Base-by-base conservation (phyloP, 2,329 filamentous ascomycete species). In the Colletotrichum sp. region DNA sequence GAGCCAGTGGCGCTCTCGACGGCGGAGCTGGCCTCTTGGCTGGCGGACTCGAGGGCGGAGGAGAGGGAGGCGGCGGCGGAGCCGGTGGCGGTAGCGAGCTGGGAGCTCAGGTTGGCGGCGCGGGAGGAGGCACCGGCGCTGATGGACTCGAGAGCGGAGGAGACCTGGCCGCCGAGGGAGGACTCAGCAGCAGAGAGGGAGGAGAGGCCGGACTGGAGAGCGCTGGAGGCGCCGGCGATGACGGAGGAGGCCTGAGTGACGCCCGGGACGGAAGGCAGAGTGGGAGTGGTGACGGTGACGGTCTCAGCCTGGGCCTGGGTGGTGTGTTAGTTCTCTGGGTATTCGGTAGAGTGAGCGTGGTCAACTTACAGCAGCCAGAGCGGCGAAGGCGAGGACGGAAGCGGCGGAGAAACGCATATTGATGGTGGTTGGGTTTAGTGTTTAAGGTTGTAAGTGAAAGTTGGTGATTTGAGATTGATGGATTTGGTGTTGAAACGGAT, bases 321-420 rank as follows among this genome's bases (percentile, higher is more conserved):
- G 24, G n/a, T 67, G 9, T 38, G 24, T 76, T 43, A 71, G 69
- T 24, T 8, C 8, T 21, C n/a, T 15, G n/a, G 58, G 6, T 8
- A 13, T 10, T 56, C 12, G 55, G 8, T 4, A 18, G 10, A 8
- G 2, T 38, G 5, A 16, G 9, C 15, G 21, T 32, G 61, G 32
- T 30, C 30, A 55, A 78, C 80, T 52, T 81, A 82, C 81, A 64
- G 79, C 73, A 67, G 76, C 80, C 76, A 81, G 21, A 56, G 80
- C 75, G 76, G 84, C 85, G 78, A 88, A 78, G 71, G 85, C 79
- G 55, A 85, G 74, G 78, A 89, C 65, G 69, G 76, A 66, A 52
- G 88, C 75, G 67, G 81, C 81, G 61, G 84, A 80, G 79, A 84
- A 80, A 84, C 85, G 87, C 88, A 90, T 90, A 34, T 77, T 86